Conservation (phyloP, 441 rosid genomes). For the Dalechampia spathulata region DNA sequence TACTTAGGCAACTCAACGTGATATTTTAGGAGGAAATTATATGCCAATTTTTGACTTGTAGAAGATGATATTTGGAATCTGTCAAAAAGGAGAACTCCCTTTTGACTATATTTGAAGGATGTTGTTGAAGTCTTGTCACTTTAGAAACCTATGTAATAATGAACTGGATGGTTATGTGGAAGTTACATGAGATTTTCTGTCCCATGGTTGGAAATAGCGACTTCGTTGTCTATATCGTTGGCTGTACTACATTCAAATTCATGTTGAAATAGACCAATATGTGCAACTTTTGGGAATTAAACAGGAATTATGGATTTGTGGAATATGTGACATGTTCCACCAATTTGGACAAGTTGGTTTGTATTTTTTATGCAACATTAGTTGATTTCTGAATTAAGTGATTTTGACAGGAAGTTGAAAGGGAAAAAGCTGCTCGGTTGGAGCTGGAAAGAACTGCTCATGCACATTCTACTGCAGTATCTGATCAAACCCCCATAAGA, state of each 20-base stretch:
- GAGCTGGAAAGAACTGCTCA: slow-evolving; percentile 70
- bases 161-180: neutral
- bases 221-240: slow-evolving; percentile 3
- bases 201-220: neutral
- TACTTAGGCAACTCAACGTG: no score
- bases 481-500: slow-evolving; percentile 64
- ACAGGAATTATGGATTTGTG: neutral
- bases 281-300: neutral
- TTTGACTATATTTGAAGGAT: neutral
- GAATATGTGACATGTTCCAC: neutral
- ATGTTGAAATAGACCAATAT: neutral
- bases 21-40: no score
- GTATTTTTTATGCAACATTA: neutral
- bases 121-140: no score
- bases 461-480: slow-evolving; percentile 33
- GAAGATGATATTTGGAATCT: neutral
- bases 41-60: neutral
- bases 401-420: slow-evolving; percentile 69
- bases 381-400: slow-evolving; percentile 12
- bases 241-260: neutral
- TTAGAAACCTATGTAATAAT: neutral
- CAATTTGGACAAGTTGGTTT: neutral
- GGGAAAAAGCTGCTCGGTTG: slow-evolving; percentile 74
- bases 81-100: neutral
- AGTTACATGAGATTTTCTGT: neutral